Evolutionary conservation across 805 yeast species (phyloP).

Genomic region (Kodamaea kakaduensis): DNA sequence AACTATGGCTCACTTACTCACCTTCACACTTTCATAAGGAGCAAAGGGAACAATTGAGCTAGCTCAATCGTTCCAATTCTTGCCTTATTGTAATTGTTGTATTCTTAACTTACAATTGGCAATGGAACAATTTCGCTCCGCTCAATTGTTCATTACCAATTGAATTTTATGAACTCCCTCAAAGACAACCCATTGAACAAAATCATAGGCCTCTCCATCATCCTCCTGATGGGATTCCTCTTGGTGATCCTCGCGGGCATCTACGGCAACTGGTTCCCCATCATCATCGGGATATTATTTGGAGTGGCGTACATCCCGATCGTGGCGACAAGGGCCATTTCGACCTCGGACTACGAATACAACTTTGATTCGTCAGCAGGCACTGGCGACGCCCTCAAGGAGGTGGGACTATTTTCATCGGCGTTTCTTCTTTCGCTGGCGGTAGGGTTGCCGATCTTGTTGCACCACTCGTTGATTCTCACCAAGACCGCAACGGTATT

Average conservation of each 20-base stretch:
- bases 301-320: constrained; percentile 40
- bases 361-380: constrained; percentile 35
- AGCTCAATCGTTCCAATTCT: too few species aligned
- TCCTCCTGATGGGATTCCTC: constrained; percentile 85
- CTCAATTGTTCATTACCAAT: too few species aligned
- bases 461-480: constrained; percentile 72
- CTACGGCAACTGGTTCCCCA: constrained; percentile 88
- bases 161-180: constrained; percentile 6
- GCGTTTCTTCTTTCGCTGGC: constrained; percentile 78
- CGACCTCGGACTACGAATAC: constrained; percentile 39
- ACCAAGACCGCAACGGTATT: constrained; percentile 66
- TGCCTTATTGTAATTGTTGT: too few species aligned
- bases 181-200: constrained; percentile 60
- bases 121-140: too few species aligned
- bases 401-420: constrained; percentile 73
- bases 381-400: constrained; percentile 48
- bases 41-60: too few species aligned
- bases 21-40: too few species aligned
- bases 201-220: constrained; percentile 69
- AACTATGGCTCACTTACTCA: too few species aligned
- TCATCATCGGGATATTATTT: constrained; percentile 52
- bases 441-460: constrained; percentile 63
- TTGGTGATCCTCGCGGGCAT: constrained; percentile 83
- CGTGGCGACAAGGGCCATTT: constrained; percentile 28
- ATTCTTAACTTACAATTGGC: too few species aligned